Percentiles rank a stretch among this genome's conserved stretches.
These are phyloP conservation scores for Pharnaceum exiguum DNA, from an alignment of 148 eudicot species.

Conservation along the genomic window DNA sequence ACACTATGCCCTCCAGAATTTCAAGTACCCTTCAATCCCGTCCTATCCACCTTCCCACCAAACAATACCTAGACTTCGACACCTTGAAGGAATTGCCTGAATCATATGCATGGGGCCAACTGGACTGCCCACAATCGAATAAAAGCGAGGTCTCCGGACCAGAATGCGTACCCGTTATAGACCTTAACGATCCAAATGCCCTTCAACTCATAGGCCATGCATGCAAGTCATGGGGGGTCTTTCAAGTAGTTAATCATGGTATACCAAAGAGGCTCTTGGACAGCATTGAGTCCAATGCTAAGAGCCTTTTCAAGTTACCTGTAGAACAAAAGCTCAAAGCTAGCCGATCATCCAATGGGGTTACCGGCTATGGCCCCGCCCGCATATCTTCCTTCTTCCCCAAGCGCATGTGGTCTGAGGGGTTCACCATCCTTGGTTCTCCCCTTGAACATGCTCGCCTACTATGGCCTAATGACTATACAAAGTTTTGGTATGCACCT, in stretches of 20 bases:
- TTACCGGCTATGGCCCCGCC: constrained; percentile 70
- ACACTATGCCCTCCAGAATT: constrained; percentile 41
- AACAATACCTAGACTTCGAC: constrained; percentile 32
- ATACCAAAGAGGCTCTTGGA: constrained; percentile 32
- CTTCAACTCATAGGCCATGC: constrained; percentile 46
- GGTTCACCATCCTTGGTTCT: constrained; percentile 82
- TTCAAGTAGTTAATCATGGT: constrained; percentile 63
- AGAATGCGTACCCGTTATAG: constrained; percentile 40
- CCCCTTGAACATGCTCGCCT: constrained; percentile 69
- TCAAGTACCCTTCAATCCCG: constrained; percentile 4
- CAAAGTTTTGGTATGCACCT: constrained; percentile 51
- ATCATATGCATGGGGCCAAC: constrained; percentile 49
- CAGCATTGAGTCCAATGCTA: constrained; percentile 30
- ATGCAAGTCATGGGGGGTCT: constrained; percentile 78
- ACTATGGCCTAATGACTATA: constrained; percentile 80
- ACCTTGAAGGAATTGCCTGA: constrained; percentile 63
- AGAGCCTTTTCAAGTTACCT: constrained; percentile 55
- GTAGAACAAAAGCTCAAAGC: constrained; percentile 62
- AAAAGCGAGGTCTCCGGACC: not conserved
- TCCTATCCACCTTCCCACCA: constrained; percentile 12
- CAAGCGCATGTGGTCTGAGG: constrained; percentile 86
- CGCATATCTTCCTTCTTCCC: constrained; percentile 62
- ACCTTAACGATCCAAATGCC: constrained; percentile 42
- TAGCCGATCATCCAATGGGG: constrained; percentile 38
- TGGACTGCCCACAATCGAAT: not conserved